A percentile compares a stretch with the other conserved stretches of the same genome.
Evolutionary conservation across 768 basidiomycete genomes (phyloP).

Genomic region (Suillus alpinus): DNA sequence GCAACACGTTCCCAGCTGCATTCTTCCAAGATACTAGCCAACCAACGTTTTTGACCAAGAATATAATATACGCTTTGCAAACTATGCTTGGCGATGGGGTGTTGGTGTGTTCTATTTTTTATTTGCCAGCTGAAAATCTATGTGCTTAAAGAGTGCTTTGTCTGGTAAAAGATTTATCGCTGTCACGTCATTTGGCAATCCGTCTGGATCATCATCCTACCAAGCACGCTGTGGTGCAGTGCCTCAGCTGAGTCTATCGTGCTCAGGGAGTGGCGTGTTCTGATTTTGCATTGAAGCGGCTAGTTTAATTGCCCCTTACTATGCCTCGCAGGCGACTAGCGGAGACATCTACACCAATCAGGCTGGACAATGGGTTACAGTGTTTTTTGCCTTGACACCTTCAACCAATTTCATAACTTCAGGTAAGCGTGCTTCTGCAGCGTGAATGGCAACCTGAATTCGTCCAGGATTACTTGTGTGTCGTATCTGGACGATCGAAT

Average conservation of each 20-base stretch:
- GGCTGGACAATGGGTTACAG: constrained; percentile 8
- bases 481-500: constrained; percentile 6
- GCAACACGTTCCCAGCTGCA: constrained; percentile 16
- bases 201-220: no score
- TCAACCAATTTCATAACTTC: constrained; percentile 5
- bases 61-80: constrained; percentile 15
- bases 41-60: constrained; percentile 23
- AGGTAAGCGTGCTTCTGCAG: not conserved
- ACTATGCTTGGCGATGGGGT: constrained; percentile 7
- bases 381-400: constrained; percentile 2
- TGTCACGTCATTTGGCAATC: no score
- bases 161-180: no score
- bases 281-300: not conserved
- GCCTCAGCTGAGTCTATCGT: not conserved
- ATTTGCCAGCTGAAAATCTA: not conserved
- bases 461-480: constrained; percentile 3
- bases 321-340: not conserved
- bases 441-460: not conserved
- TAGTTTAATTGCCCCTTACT: not conserved
- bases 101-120: not conserved
- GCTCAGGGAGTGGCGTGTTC: not conserved
- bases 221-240: no score
- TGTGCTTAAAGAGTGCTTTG: not conserved
- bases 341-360: not conserved
- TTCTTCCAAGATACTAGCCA: constrained; percentile 21